Evolutionary conservation across 192 early-diverging fungal species (phyloP), one percentile per base, ranked within the genome.

Genomic region (Coemansia reversa): DNA sequence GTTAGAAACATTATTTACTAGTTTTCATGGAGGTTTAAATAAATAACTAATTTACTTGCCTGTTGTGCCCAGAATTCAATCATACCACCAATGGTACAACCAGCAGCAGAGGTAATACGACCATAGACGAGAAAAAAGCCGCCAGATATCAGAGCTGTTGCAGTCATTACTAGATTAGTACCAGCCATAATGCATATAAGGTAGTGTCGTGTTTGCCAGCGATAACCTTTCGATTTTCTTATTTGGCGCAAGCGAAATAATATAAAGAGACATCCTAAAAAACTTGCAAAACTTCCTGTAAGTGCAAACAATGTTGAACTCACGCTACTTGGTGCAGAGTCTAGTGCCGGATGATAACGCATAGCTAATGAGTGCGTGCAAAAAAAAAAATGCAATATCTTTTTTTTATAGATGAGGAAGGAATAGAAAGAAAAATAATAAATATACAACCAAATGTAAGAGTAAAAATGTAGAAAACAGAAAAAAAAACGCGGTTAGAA

Each of bases 321-420:
- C 3, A 67, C 71, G 64, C 76, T 79, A 61, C 76, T 79, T 6
- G 76, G 76, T 3, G 76, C 76, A 12, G 70, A 67, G 27, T 79
- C 76, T 1, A 79, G 67, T 20, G 68, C 56, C 9, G 67, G 57
- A 29, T 69, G 67, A 49, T 79, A 79, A 33, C 45, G 59, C 75
- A 77, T 76, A 18, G 1, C 29, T 28, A 11, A 39, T 7, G 39
- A 6, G 25, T 48, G 33, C 6, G 33, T 20, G 8, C 5, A 12
- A 29, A 42, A 7, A 7, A 3, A 25, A 45, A 20, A 14, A 25
- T 12, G 47, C 25, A 53, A 19, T 52, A 24, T 11, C 2, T 19
- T 18, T 14, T 2, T 20, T 20, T 22, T 8, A 16, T n/a, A 16
- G 28, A 45, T 3, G 35, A 48, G 24, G 14, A 55, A 16, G 20